These are phyloP conservation scores for Brassica hybrid DNA, from an alignment of 441 rosid species.

Conservation along the genomic window DNA sequence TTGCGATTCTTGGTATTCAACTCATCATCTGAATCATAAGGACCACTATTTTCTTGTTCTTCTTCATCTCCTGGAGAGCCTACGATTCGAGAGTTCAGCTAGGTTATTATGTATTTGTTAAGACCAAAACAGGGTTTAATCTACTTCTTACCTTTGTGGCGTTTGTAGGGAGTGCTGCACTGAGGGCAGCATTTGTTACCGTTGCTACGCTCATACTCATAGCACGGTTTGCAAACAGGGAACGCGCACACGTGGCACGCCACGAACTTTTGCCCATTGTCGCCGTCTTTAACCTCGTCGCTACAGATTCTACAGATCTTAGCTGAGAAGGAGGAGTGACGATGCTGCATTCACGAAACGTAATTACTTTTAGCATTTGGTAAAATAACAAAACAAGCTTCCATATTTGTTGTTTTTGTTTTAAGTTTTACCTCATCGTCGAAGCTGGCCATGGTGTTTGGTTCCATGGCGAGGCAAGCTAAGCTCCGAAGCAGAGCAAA, in stretches of 20 bases:
- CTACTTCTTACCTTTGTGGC: conserved; percentile 63
- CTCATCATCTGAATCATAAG: too few species aligned
- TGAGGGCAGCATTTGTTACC: conserved; percentile 89
- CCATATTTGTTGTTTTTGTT: neutral
- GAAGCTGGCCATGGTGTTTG: conserved; percentile 64
- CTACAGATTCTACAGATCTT: conserved; percentile 74
- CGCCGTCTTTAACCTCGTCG: conserved; percentile 63
- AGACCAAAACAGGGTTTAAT: neutral
- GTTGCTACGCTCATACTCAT: conserved; percentile 81
- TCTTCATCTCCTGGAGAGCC: too few species aligned
- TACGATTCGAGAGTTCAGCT: neutral
- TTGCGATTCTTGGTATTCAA: too few species aligned
- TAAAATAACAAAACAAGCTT: neutral
- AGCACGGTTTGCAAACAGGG: conserved; percentile 87
- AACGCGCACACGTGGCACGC: conserved; percentile 79
- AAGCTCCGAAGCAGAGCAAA: conserved; percentile 28
- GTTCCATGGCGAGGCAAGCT: conserved; percentile 44
- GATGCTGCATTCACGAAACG: conserved; percentile 44
- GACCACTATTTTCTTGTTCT: too few species aligned
- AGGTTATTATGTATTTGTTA: neutral
- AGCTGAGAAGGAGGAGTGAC: conserved; percentile 50
- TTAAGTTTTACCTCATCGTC: conserved; percentile 40
- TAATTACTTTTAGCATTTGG: too few species aligned
- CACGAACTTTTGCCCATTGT: conserved; percentile 63
- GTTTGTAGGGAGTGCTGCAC: conserved; percentile 84